These are phyloP conservation scores for Pinus tabuliformis DNA, from an alignment of 75 land plant species.

Conservation along the genomic window DNA sequence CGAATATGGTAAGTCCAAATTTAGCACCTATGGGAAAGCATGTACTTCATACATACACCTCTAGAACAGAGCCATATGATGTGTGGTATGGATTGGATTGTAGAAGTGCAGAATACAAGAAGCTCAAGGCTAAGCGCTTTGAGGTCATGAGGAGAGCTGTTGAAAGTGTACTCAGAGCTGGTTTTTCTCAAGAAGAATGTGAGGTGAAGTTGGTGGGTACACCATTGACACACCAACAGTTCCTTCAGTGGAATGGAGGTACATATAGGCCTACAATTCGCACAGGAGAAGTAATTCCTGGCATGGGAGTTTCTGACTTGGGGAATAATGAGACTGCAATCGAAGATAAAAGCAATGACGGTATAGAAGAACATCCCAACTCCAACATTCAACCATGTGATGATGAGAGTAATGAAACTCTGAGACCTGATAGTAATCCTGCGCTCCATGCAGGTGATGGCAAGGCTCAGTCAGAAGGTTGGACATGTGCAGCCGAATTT, in stretches of 20 bases:
- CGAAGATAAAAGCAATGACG: no score
- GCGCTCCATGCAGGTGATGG: no score
- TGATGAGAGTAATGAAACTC: no score
- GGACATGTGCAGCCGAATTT: no score
- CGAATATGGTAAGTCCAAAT: no score
- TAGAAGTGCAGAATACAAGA: conserved; percentile 69
- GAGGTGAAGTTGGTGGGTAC: conserved; percentile 92
- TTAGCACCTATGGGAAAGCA: no score
- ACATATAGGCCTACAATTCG: conserved; percentile 91
- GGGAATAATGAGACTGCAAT: no score
- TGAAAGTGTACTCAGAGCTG: conserved; percentile 77
- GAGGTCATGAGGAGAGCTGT: conserved; percentile 99
- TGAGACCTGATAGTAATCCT: no score
- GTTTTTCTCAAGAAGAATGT: conserved; percentile 73
- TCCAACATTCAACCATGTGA: no score
- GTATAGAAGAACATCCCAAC: no score
- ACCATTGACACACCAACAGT: conserved; percentile 88
- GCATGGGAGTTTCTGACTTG: no score
- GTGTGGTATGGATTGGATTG: conserved; percentile 95
- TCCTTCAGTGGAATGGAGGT: conserved; percentile 82
- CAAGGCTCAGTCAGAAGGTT: no score
- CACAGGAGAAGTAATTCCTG: conserved; percentile 53
- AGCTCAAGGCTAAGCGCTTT: conserved; percentile 79
- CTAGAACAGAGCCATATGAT: conserved; percentile 90
- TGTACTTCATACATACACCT: conserved; percentile 76